Evolutionary conservation across 2,329 filamentous ascomycete genomes (phyloP).

Genomic region (Tympanopsis confertula): DNA sequence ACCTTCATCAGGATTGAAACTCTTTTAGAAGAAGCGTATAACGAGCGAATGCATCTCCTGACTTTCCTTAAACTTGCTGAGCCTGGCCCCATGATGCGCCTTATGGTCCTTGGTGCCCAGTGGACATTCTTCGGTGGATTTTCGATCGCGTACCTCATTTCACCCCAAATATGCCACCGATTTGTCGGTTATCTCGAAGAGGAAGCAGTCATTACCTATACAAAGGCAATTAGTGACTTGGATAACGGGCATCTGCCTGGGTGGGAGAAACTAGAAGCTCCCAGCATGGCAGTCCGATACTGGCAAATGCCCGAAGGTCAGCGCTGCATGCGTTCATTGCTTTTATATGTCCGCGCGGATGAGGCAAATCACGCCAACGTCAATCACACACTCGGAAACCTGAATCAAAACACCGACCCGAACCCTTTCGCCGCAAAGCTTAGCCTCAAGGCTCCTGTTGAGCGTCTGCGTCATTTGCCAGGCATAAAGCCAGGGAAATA

Average conservation of each 20-base stretch:
- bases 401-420: constrained; percentile 74
- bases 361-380: constrained; percentile 87
- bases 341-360: constrained; percentile 76
- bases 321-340: constrained; percentile 44
- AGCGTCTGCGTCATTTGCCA: no score
- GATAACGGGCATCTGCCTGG: constrained; percentile 72
- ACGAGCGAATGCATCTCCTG: constrained; percentile 85
- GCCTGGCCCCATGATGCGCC: constrained; percentile 72
- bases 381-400: constrained; percentile 86
- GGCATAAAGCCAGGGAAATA: no score
- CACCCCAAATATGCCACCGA: constrained; percentile 77
- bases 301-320: constrained; percentile 86
- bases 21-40: constrained; percentile 78
- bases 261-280: constrained; percentile 70
- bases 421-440: constrained; percentile 86
- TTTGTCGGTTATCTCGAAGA: constrained; percentile 97
- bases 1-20: constrained; percentile 64
- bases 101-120: constrained; percentile 84
- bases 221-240: constrained; percentile 74
- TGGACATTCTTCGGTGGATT: constrained; percentile 94
- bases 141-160: constrained; percentile 79
- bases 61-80: constrained; percentile 66
- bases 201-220: constrained; percentile 93
- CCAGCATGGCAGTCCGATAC: constrained; percentile 81
- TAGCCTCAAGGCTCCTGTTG: no score